phyloP scores from a whole-genome alignment of 2,329 filamentous ascomycete genomes.

The Fusarium burgessii region DNA sequence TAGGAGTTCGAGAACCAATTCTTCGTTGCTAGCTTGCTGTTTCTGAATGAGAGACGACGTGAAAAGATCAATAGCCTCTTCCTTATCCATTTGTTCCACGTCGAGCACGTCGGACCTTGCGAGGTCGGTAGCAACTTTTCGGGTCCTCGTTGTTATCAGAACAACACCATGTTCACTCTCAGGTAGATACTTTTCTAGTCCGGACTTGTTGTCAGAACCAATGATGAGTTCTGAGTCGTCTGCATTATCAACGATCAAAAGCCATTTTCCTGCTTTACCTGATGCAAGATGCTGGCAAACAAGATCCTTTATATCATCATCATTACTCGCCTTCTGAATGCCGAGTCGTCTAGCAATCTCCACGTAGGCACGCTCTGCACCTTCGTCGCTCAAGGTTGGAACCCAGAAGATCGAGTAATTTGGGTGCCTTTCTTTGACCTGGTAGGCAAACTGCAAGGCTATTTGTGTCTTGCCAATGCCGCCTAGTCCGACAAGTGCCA shows the following conservation, averaged over 20 bases:
- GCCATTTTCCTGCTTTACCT: constrained; percentile 50
- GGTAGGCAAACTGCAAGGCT: constrained; percentile 52
- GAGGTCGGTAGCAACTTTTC: not conserved
- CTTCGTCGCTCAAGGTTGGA: constrained; percentile 43
- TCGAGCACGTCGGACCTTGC: constrained; percentile 29
- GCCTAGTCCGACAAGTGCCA: constrained; percentile 44
- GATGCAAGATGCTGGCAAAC: constrained; percentile 51
- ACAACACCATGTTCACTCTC: constrained; percentile 26
- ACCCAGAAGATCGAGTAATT: constrained; percentile 59
- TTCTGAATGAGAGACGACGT: constrained; percentile 18
- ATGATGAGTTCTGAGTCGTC: constrained; percentile 53
- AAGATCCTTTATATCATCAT: constrained; percentile 51
- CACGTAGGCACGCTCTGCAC: constrained; percentile 52
- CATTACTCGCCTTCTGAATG: constrained; percentile 48
- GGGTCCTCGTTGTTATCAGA: constrained; percentile 38
- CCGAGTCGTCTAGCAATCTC: constrained; percentile 49
- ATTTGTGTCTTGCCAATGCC: constrained; percentile 56
- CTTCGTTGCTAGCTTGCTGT: constrained; percentile 34
- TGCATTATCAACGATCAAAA: constrained; percentile 60
- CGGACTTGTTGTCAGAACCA: not conserved
- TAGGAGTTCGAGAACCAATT: constrained; percentile 45
- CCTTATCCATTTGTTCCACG: constrained; percentile 25
- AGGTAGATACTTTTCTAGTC: constrained; percentile 47
- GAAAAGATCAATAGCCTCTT: constrained; percentile 43
- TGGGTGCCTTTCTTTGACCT: constrained; percentile 38